Percentiles rank a stretch among this genome's conserved stretches.
Conservation (phyloP, 768 basidiomycete genomes). For the Polyporus arcularius region DNA sequence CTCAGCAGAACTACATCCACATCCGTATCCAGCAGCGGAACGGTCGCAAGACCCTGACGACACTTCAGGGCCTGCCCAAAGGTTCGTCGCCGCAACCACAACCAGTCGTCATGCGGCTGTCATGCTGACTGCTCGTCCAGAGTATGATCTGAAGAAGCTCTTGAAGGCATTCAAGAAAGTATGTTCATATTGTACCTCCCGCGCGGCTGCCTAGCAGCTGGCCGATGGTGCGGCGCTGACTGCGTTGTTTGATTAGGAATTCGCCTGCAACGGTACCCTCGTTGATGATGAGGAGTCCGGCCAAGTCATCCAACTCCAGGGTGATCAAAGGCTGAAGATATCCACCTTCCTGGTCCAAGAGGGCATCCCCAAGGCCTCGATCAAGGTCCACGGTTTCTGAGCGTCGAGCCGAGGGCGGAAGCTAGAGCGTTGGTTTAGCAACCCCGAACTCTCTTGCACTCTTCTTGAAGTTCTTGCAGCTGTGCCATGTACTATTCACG, state of each 20-base stretch:
- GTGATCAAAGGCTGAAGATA: conserved; percentile 94
- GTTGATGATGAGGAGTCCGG: conserved; percentile 96
- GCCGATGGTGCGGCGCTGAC: conserved; percentile 8
- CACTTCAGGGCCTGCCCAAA: conserved; percentile 92
- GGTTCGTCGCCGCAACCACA: conserved; percentile 48
- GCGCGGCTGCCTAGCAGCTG: background rate
- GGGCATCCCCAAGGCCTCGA: conserved; percentile 72
- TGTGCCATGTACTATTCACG: conserved; percentile 21
- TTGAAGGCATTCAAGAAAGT: conserved; percentile 99
- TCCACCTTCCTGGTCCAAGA: conserved; percentile 83
- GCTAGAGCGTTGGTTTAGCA: conserved; percentile 21
- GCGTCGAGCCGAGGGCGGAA: conserved; percentile 15
- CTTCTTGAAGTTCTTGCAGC: conserved; percentile 12
- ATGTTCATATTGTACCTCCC: conserved; percentile 4
- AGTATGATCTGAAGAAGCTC: conserved; percentile 97
- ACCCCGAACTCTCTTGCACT: conserved; percentile 17
- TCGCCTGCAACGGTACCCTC: conserved; percentile 97
- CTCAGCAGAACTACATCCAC: conserved; percentile 84
- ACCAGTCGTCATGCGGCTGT: background rate
- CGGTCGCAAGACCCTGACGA: conserved; percentile 98
- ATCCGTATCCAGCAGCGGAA: conserved; percentile 99
- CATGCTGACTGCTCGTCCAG: conserved; percentile 39
- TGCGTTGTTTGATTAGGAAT: conserved; percentile 59
- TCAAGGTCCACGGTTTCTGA: conserved; percentile 91
- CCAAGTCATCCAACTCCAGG: conserved; percentile 97